These are phyloP conservation scores for Thermomucor indicae-seudaticae DNA, from an alignment of 371 early-diverging fungal genomes.

Conservation along the genomic window DNA sequence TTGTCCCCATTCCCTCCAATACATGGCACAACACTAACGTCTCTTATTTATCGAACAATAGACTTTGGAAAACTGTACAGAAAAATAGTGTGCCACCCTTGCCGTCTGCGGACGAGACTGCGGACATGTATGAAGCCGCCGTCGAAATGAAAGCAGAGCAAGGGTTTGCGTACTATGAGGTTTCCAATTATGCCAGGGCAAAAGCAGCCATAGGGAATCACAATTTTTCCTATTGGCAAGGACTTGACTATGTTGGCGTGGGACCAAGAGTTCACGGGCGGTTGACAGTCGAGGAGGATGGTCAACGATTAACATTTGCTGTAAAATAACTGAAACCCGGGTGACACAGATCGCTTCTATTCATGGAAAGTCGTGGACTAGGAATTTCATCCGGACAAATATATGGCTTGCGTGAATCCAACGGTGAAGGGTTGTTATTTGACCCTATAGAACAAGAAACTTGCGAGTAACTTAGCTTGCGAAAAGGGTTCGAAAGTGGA, in stretches of 20 bases:
- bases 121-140: conserved; percentile 76
- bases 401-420: conserved; percentile 55
- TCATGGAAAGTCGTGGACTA: no score
- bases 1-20: neutral
- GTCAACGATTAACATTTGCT: conserved; percentile 50
- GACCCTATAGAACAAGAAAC: no score
- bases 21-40: neutral
- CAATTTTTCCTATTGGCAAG: conserved; percentile 83
- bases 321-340: conserved; percentile 21
- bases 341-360: neutral
- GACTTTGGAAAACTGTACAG: conserved; percentile 52
- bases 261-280: conserved; percentile 90
- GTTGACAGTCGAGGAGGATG: conserved; percentile 31
- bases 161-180: conserved; percentile 81
- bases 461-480: no score
- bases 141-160: conserved; percentile 33
- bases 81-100: conserved; percentile 33
- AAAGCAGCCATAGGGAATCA: conserved; percentile 57
- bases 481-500: conserved; percentile 19
- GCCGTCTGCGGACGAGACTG: conserved; percentile 52
- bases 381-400: conserved; percentile 57
- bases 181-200: conserved; percentile 68
- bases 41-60: conserved; percentile 10
- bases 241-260: conserved; percentile 76
- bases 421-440: conserved; percentile 77